phyloP scores from a whole-genome alignment of 495 filamentous ascomycete genomes.

The Pseudomonodictys pantanalensis region DNA sequence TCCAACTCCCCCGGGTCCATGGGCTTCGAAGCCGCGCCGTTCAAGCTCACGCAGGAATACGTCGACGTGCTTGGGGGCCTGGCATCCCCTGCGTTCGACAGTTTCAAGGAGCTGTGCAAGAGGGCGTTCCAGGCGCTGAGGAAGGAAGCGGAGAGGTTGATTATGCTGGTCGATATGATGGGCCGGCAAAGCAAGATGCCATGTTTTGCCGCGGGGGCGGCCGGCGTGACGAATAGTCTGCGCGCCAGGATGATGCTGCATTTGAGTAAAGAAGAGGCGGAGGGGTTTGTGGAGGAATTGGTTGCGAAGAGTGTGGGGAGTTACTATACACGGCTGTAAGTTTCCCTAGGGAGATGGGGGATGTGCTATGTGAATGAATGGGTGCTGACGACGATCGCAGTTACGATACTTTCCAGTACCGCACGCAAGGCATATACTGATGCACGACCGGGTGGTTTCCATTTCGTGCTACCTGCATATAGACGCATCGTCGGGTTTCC shows the following conservation, averaged over 20 bases:
- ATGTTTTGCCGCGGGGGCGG: constrained; percentile 64
- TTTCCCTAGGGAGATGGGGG: constrained; percentile 9
- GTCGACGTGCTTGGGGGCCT: constrained; percentile 70
- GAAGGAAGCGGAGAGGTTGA: constrained; percentile 66
- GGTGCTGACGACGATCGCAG: constrained; percentile 37
- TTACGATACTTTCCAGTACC: constrained; percentile 78
- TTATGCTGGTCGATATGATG: constrained; percentile 74
- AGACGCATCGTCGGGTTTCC: no score
- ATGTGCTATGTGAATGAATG: not conserved
- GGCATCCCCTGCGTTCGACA: constrained; percentile 58
- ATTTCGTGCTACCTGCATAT: no score
- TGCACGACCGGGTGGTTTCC: not conserved
- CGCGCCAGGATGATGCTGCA: constrained; percentile 68
- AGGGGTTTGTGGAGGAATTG: constrained; percentile 69
- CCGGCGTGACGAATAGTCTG: constrained; percentile 59
- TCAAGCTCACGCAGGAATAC: constrained; percentile 76
- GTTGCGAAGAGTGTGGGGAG: constrained; percentile 68
- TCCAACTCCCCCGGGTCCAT: constrained; percentile 73
- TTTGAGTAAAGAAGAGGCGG: constrained; percentile 69
- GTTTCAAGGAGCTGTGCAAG: constrained; percentile 69
- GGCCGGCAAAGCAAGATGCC: constrained; percentile 72
- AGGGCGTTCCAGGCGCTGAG: constrained; percentile 72
- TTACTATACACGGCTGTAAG: constrained; percentile 73
- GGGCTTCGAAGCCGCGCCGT: constrained; percentile 75
- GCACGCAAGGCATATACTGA: constrained; percentile 75